A percentile compares a stretch with the other conserved stretches of the same genome.
phyloP scores from a whole-genome alignment of 1,139 yeast genomes.

The Zygosaccharomyces sapae region DNA sequence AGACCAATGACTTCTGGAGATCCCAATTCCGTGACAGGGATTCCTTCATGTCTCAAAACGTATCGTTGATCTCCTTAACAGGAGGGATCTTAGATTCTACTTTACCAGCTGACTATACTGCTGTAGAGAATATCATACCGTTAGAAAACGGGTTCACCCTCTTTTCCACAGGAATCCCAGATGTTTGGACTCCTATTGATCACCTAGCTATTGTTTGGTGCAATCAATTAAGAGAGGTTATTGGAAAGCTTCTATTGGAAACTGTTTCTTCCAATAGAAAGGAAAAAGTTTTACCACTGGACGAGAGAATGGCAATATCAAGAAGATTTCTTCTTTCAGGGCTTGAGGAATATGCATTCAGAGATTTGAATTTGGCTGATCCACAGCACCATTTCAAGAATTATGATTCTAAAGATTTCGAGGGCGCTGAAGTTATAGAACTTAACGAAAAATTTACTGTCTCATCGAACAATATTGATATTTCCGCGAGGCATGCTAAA shows the following conservation, averaged over 20 bases:
- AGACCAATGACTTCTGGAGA: slow-evolving; percentile 79
- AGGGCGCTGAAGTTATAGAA: slow-evolving; percentile 2
- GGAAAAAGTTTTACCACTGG: slow-evolving; percentile 47
- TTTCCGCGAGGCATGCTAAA: slow-evolving; percentile 3
- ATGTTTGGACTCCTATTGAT: slow-evolving; percentile 92
- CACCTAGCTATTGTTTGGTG: slow-evolving; percentile 98
- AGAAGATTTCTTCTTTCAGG: slow-evolving; percentile 54
- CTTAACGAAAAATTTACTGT: slow-evolving; percentile 1
- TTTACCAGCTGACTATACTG: slow-evolving; percentile 90
- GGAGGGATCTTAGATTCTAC: slow-evolving; percentile 84
- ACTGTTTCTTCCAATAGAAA: slow-evolving; percentile 49
- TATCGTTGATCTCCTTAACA: slow-evolving; percentile 70
- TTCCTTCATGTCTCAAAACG: slow-evolving; percentile 37
- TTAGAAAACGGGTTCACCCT: slow-evolving; percentile 75
- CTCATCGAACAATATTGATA: background rate
- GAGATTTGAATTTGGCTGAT: slow-evolving; percentile 26
- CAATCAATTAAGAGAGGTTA: slow-evolving; percentile 66
- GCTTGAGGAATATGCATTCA: slow-evolving; percentile 43
- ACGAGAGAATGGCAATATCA: slow-evolving; percentile 55
- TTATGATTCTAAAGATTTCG: slow-evolving; percentile 2
- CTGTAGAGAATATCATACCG: slow-evolving; percentile 70
- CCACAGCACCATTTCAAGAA: slow-evolving; percentile 3
- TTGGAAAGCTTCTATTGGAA: slow-evolving; percentile 59
- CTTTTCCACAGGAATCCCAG: slow-evolving; percentile 80
- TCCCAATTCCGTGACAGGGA: slow-evolving; percentile 44